Percentiles rank a stretch among this genome's conserved stretches.
Evolutionary conservation across 257 asterid genomes (phyloP).

Genomic region (Salvia miltiorrhiza): DNA sequence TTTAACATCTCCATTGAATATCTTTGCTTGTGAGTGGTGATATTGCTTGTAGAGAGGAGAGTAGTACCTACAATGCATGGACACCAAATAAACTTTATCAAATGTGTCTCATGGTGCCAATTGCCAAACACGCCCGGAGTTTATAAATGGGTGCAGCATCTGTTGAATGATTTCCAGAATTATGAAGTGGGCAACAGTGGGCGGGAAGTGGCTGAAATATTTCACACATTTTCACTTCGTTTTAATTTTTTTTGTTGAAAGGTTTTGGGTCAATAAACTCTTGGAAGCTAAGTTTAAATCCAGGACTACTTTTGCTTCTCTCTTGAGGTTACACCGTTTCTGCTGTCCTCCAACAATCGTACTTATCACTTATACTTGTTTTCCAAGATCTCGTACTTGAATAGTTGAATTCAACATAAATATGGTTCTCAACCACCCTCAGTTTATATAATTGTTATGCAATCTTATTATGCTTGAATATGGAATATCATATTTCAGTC

Average conservation of each 20-base stretch:
- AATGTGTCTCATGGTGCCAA: neutral
- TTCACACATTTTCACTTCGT: neutral
- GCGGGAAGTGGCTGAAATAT: neutral
- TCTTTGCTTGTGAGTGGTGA: constrained; percentile 1
- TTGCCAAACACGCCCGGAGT: neutral
- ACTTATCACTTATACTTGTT: neutral
- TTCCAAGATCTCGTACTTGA: neutral
- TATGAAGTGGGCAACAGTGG: neutral
- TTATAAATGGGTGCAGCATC: neutral
- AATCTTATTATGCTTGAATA: neutral
- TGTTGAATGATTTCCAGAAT: neutral
- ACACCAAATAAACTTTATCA: neutral
- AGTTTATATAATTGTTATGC: neutral
- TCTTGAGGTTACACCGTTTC: neutral
- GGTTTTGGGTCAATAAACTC: too few species aligned
- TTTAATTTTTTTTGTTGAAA: neutral
- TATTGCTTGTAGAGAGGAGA: neutral
- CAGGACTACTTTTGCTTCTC: neutral
- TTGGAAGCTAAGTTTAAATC: neutral
- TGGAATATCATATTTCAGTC: neutral
- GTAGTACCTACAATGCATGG: neutral
- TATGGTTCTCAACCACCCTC: neutral
- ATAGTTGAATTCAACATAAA: neutral
- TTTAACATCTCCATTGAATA: neutral
- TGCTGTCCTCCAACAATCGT: neutral